Evolutionary conservation across 345 rosid species (phyloP), one percentile per base, ranked within the genome.

Genomic region (Combretum micranthum): DNA sequence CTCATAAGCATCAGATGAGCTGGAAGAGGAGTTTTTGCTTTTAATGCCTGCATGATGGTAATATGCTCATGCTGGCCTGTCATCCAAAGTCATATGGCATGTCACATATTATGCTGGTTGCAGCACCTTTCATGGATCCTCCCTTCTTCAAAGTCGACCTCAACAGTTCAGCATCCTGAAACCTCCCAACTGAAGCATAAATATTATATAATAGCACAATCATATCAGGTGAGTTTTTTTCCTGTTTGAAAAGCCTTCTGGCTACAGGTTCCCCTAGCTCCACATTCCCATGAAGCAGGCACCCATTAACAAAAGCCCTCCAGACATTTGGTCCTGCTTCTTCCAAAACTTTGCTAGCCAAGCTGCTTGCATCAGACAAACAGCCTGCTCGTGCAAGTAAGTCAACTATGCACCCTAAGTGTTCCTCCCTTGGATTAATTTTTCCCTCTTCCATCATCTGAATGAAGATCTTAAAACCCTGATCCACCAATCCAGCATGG

Each of bases 151-250:
- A 47, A 45, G 60, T 61, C 17, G 18, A 55, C 64, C 82, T 76
- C 74, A 69, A 44, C 50, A 60, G 70, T 72, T 76, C 76, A 23
- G 83, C 80, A 67, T 78, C 80, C 65, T 73, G 42, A 60, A 75
- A 78, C 64, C 76, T 75, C 42, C 85, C 82, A n/a, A 63, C 66
- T 4, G 69, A 77, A 44, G 78, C 75, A 70, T 75, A 77, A 46
- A 59, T 64, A 51, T 77, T 77, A 20, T 80, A 81, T 21, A 80
- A 67, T 25, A 72, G 74, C 67, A 77, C 72, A 15, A 60, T 43
- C 13, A 44, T 58, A 11, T 58, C 75, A 1, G 71, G 60, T 55
- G 65, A 64, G 25, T 51, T 55, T 19, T 51, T 52, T 13, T 67
- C 72, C 47, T 46, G 68, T 51, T 75, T 53, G 44, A 60, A 57